A percentile compares a stretch with the other conserved stretches of the same genome.
Conservation (phyloP, 2,329 filamentous ascomycete genomes). For the Sporothrix inflata region DNA sequence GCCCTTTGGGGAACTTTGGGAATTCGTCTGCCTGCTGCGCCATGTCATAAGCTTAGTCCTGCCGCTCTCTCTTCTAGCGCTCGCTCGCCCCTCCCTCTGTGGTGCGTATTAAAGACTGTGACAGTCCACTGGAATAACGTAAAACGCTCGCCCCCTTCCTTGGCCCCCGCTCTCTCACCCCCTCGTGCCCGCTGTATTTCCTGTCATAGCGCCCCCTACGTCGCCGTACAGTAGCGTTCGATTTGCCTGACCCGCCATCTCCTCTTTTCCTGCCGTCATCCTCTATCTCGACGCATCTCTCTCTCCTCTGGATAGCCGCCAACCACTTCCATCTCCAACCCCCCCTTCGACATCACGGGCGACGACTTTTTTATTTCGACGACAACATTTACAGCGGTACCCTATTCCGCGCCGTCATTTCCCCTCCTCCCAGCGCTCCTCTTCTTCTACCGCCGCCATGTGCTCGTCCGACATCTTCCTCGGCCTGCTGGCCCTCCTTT, state of each 20-base stretch:
- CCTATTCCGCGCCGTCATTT: not conserved
- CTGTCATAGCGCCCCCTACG: not conserved
- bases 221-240: not conserved
- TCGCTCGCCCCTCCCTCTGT: conserved; percentile 8
- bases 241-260: not conserved
- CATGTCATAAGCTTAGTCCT: conserved; percentile 14
- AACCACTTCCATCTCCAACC: not conserved
- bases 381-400: not conserved
- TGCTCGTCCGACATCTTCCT: conserved; percentile 66
- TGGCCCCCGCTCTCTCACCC: not conserved
- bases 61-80: not conserved
- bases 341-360: not conserved
- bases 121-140: not conserved
- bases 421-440: not conserved
- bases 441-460: conserved; percentile 42
- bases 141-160: not conserved
- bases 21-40: conserved; percentile 15
- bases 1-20: conserved; percentile 5
- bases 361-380: not conserved
- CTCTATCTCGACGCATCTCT: not conserved
- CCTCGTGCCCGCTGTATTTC: not conserved
- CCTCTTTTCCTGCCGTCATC: conserved; percentile 20
- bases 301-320: not conserved
- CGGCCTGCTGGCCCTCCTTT: conserved; percentile 65
- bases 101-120: not conserved